Conservation (phyloP, 192 early-diverging fungal species). For the Entomortierella parvispora region DNA sequence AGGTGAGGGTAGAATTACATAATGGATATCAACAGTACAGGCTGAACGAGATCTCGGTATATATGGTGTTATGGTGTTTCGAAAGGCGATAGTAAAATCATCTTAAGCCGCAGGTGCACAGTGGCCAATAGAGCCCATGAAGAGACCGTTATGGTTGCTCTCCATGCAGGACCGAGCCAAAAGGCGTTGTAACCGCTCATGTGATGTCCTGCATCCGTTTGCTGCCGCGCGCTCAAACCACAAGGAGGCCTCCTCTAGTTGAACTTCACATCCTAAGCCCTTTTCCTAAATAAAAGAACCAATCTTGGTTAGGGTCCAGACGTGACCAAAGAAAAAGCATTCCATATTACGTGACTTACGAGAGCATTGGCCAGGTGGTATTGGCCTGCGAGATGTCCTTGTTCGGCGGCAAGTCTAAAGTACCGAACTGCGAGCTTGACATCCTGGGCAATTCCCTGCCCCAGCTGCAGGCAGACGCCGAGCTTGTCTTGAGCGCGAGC, state of each 20-base stretch:
- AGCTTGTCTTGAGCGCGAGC: constrained; percentile 67
- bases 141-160: constrained; percentile 45
- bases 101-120: constrained; percentile 62
- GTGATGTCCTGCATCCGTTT: constrained; percentile 61
- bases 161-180: constrained; percentile 62
- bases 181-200: constrained; percentile 59
- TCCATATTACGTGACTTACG: constrained; percentile 45
- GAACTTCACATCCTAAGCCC: constrained; percentile 53
- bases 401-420: constrained; percentile 70
- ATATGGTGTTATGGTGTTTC: background rate
- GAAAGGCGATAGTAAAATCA: background rate
- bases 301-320: no score
- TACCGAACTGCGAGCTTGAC: constrained; percentile 62
- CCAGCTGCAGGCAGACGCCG: constrained; percentile 62
- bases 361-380: constrained; percentile 59
- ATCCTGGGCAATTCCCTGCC: constrained; percentile 58
- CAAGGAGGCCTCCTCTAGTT: constrained; percentile 49
- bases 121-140: constrained; percentile 43
- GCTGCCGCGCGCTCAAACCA: constrained; percentile 57
- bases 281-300: constrained; percentile 30
- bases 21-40: no score
- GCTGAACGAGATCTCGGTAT: background rate
- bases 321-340: background rate
- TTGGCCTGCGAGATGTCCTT: constrained; percentile 69
- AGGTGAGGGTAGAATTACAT: no score